Percentiles rank a stretch among this genome's conserved stretches.
These are phyloP conservation scores for Claviceps monticola DNA, from an alignment of 2,329 filamentous ascomycete species.

Conservation along the genomic window DNA sequence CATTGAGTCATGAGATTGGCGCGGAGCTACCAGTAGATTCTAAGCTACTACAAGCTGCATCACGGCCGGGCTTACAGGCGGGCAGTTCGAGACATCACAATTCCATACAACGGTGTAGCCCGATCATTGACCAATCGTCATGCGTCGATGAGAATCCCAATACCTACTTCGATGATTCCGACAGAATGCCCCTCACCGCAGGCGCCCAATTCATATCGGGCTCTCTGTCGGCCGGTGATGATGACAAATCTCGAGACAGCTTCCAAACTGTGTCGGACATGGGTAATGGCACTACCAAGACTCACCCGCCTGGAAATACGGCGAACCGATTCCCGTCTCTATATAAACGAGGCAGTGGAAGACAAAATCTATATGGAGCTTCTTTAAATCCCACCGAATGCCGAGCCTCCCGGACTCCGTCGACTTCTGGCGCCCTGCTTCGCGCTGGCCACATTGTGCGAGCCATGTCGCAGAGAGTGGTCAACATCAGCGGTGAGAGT, in stretches of 20 bases:
- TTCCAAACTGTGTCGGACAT: slow-evolving; percentile 43
- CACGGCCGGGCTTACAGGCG: slow-evolving; percentile 36
- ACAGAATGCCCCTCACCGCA: slow-evolving; percentile 43
- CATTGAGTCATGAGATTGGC: slow-evolving; percentile 21
- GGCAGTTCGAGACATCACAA: slow-evolving; percentile 11
- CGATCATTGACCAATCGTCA: slow-evolving; percentile 16
- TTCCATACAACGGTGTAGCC: slow-evolving; percentile 15
- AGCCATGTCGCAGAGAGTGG: slow-evolving; percentile 90
- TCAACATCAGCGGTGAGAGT: slow-evolving; percentile 90
- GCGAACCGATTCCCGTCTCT: slow-evolving; percentile 45
- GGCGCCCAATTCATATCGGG: slow-evolving; percentile 41
- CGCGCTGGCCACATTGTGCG: slow-evolving; percentile 64
- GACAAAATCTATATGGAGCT: slow-evolving; percentile 42
- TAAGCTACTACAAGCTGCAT: slow-evolving; percentile 37
- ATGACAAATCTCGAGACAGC: slow-evolving; percentile 35
- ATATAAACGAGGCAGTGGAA: slow-evolving; percentile 25
- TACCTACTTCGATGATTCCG: slow-evolving; percentile 37
- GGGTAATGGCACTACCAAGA: slow-evolving; percentile 39
- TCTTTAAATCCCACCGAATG: slow-evolving; percentile 37
- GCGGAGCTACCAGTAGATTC: slow-evolving; percentile 39
- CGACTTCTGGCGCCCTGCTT: slow-evolving; percentile 49
- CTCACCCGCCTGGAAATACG: slow-evolving; percentile 39
- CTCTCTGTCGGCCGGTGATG: slow-evolving; percentile 26
- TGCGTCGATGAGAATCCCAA: slow-evolving; percentile 21
- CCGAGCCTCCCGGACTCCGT: slow-evolving; percentile 47